phyloP scores from a whole-genome alignment of 2,329 filamentous ascomycete genomes.

The Pyrenochaeta sp. region DNA sequence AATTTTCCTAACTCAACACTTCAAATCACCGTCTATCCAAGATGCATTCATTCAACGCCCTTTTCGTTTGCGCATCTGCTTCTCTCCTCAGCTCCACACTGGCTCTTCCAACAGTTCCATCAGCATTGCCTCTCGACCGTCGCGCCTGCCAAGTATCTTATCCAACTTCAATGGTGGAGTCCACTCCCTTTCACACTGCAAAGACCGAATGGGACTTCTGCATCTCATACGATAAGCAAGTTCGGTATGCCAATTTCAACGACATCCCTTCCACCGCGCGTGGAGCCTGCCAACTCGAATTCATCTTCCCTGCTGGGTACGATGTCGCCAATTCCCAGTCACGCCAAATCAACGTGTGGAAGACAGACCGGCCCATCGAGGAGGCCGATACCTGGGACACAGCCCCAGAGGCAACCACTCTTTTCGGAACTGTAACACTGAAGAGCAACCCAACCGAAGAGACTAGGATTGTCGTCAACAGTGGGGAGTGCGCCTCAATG shows the following conservation, averaged over 20 bases:
- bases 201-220: background rate
- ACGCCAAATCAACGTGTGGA: background rate
- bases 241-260: background rate
- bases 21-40: background rate
- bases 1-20: no score
- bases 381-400: background rate
- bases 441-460: slow-evolving; percentile 2
- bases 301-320: background rate
- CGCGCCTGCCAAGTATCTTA: background rate
- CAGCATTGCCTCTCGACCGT: background rate
- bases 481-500: background rate
- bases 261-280: background rate
- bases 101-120: background rate
- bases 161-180: background rate
- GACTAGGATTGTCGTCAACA: background rate
- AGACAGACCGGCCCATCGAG: background rate
- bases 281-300: slow-evolving; percentile 1
- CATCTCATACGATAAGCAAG: background rate
- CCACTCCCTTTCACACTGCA: background rate
- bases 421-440: background rate
- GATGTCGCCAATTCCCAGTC: background rate
- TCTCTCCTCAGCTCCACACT: background rate
- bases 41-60: background rate
- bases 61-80: background rate
- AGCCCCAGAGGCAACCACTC: background rate